Conservation (phyloP, 2,329 filamentous ascomycete genomes). For the Dactylellina haptotyla region DNA sequence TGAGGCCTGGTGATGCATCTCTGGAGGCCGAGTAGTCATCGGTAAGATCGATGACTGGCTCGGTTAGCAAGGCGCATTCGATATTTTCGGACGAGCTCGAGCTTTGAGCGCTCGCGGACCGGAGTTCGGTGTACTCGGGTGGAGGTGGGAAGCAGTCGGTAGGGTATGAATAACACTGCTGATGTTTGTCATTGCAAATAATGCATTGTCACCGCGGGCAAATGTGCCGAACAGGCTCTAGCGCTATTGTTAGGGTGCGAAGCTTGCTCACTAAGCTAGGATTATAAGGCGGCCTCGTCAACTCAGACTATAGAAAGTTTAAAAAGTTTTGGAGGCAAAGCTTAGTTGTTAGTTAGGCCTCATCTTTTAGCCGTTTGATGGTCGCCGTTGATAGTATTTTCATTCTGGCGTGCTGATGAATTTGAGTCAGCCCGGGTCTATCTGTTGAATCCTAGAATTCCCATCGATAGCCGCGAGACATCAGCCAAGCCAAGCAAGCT, state of each 20-base stretch:
- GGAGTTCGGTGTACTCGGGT: slow-evolving; percentile 37
- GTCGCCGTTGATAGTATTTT: background rate
- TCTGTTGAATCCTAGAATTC: background rate
- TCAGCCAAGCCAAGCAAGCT: background rate
- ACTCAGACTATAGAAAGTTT: background rate
- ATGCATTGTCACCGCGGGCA: slow-evolving; percentile 2
- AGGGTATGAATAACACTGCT: background rate
- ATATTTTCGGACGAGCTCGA: slow-evolving; percentile 49
- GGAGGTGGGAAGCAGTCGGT: slow-evolving; percentile 5
- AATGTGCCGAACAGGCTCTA: slow-evolving; percentile 22
- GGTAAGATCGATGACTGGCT: slow-evolving; percentile 28
- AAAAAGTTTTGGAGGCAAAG: slow-evolving; percentile 21
- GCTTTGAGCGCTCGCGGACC: no score
- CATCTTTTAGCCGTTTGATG: slow-evolving; percentile 15
- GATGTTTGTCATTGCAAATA: background rate
- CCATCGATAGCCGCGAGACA: slow-evolving; percentile 54
- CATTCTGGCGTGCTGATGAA: slow-evolving; percentile 32
- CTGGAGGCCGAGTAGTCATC: slow-evolving; percentile 28
- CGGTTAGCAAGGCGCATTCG: slow-evolving; percentile 20
- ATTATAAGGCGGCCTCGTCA: slow-evolving; percentile 28
- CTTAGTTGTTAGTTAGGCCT: no score
- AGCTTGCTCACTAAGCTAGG: slow-evolving; percentile 21
- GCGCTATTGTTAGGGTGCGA: slow-evolving; percentile 3
- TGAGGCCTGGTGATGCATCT: slow-evolving; percentile 26
- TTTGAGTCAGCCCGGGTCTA: slow-evolving; percentile 35